Evolutionary conservation across 345 rosid genomes (phyloP), one percentile per base, ranked within the genome.

Genomic region (Eutrema heterophyllum): DNA sequence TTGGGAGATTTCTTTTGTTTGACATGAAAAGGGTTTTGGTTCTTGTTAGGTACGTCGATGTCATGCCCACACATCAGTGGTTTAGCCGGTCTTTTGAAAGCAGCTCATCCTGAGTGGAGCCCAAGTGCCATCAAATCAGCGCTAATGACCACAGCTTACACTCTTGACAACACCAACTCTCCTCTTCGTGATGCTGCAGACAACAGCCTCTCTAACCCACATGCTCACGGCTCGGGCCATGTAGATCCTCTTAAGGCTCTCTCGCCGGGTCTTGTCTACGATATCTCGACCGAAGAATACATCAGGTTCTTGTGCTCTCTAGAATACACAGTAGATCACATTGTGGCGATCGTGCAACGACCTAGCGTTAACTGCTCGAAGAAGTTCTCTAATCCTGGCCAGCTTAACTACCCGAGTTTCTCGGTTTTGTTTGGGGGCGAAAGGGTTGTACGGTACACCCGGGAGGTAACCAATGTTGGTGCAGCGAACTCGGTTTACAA

Each of bases 51-150:
- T 36, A 93, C 98, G 13, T 93, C 98, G 0, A 93, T 93, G 98
- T 93, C 98, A 0, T 93, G 98, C 84, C 98, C 98, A 0, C 98
- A 93, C 75, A 81, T 93, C 54, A 93, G 98, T 16, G 97, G 98
- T 4, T 76, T 93, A 26, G 98, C 89, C 1, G 98, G 96, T 2
- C 74, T 93, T 70, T 77, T 93, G 8, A 93, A 89, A 71, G 97
- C 88, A 40, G 97, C 91, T 10, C 93, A 87, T 60, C 97, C 97
- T 0, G 84, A 83, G 1, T 91, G 98, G 98, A 91, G 94, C 76
- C 94, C 98, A 2, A 88, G 92, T 15, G 94, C 94, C 0, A 88
- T 93, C 33, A 91, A 86, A 74, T 93, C 98, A 0, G 98, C 97
- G 0, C 91, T 93, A 43, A 93, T 93, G 85, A 89, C 95, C 4